Percentiles rank a stretch among this genome's conserved stretches.
phyloP scores from a whole-genome alignment of 768 basidiomycete species.

The Cantharellus cinnabarinus region DNA sequence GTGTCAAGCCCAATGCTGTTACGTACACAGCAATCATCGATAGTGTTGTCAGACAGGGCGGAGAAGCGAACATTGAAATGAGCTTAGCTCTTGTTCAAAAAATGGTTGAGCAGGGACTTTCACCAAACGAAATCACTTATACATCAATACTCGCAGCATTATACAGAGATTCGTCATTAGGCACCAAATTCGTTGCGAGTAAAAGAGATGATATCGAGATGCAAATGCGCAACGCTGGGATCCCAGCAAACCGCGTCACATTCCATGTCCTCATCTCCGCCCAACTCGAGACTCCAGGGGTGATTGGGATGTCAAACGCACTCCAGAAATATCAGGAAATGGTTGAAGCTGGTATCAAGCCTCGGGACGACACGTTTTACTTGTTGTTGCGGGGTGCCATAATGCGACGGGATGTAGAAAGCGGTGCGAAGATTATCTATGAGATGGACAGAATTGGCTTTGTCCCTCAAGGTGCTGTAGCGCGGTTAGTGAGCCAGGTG shows the following conservation, averaged over 20 bases:
- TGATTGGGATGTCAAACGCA: constrained; percentile 33
- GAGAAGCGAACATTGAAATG: constrained; percentile 30
- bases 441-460: constrained; percentile 35
- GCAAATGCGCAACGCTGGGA: constrained; percentile 35
- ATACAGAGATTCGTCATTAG: constrained; percentile 35
- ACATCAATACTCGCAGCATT: constrained; percentile 59
- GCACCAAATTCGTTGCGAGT: constrained; percentile 24
- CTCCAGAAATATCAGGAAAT: constrained; percentile 43
- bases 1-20: constrained; percentile 50
- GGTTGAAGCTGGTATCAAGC: constrained; percentile 25
- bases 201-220: constrained; percentile 30
- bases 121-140: constrained; percentile 67
- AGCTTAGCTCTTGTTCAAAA: constrained; percentile 49
- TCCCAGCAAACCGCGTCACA: constrained; percentile 38
- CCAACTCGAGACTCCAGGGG: constrained; percentile 31
- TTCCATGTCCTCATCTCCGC: constrained; percentile 65
- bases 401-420: constrained; percentile 33
- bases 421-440: constrained; percentile 37
- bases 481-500: constrained; percentile 30
- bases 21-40: constrained; percentile 68
- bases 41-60: constrained; percentile 39
- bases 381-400: constrained; percentile 48
- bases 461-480: constrained; percentile 24
- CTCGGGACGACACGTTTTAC: constrained; percentile 54
- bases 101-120: constrained; percentile 41